Evolutionary conservation across 495 filamentous ascomycete genomes (phyloP), one percentile per base, ranked within the genome.

Genomic region (Xylaria castorea): DNA sequence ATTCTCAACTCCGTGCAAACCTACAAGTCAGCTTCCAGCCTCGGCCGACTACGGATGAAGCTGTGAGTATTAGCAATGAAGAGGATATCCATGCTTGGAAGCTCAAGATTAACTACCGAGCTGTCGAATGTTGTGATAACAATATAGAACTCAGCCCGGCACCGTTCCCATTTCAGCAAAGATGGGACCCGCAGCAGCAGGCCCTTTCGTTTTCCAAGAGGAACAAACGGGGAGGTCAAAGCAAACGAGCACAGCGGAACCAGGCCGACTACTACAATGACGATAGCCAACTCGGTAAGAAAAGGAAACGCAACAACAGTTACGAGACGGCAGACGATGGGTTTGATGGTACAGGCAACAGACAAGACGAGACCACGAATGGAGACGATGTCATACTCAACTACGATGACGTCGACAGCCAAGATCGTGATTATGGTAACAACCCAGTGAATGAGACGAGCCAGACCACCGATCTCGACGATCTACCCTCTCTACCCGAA

Each of bases 141-240:
- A 89, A 89, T n/a, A 83, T 94, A 62, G 82, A 89, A 69, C 84
- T 97, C 42, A 94, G 88, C 68, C 86, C 91, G 27, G 95, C 96
- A 0, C 92, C 93, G 3, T 98, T 97, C 77, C 96, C 96, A 0
- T 99, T 98, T 74, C 83, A 91, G 16, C 93, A 97, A 79, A 89
- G 92, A 66, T 97, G 94, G 94, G 93, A 97, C 81, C 84, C 87
- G 4, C 91, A 93, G 66, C 92, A 95, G 70, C 83, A 89, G 75
- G 70, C 71, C 38, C 9, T 30, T n/a, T 74, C 64, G 5, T 76
- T 77, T 75, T 71, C 44, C 9, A 76, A 79, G n/a, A 76, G 76
- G 40, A 79, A 74, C n/a, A 75, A 79, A 38, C 80, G 81, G 16
- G 81, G 82, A 8, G 78, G 83, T 8, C 74, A 77, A 42, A 77